Evolutionary conservation across 306 rosid genomes (phyloP), one percentile per base, ranked within the genome.

Genomic region (Cercis canadensis): DNA sequence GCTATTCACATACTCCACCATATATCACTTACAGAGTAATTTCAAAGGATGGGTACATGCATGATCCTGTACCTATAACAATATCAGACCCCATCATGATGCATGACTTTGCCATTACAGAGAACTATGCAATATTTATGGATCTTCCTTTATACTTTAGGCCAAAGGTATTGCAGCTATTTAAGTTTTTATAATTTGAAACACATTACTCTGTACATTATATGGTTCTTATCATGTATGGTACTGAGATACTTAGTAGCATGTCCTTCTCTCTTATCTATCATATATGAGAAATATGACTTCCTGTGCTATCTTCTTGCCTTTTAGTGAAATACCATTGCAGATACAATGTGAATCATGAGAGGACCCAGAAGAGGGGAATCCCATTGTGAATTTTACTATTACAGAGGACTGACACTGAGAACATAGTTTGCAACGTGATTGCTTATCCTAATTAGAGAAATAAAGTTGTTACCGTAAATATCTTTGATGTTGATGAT

Each of bases 81-180:
- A 36, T 94, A 73, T 56, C 98, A 33, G 88, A 82, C 4, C 94
- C 97, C 31, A 76, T 94, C 92, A 88, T 94, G 96, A 90, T 90
- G 94, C 98, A 94, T 41, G 98, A 94, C 77, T 94, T 94, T 54
- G 97, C 98, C 77, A 89, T 94, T 61, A 89, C 98, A 5, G 95
- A 89, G 82, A 94, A 89, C 62, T 87, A 88, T 67, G 94, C 95
- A 33, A 72, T 94, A 68, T 88, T 94, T 75, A 77, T 90, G 98
- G 98, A 94, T 80, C 98, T 90, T 78, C 98, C 98, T 41, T 31
- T 94, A 83, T 57, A 74, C 65, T 87, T 90, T 86, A 87, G 73
- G 75, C 97, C 97, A 62, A 94, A 90, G 98, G 98, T 89, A 87
- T 67, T 75, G 11, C 62, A 19, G 5, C 69, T 40, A 33, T 49